These are phyloP conservation scores for Petrea volubilis DNA, from an alignment of 257 asterid genomes.

Conservation along the genomic window DNA sequence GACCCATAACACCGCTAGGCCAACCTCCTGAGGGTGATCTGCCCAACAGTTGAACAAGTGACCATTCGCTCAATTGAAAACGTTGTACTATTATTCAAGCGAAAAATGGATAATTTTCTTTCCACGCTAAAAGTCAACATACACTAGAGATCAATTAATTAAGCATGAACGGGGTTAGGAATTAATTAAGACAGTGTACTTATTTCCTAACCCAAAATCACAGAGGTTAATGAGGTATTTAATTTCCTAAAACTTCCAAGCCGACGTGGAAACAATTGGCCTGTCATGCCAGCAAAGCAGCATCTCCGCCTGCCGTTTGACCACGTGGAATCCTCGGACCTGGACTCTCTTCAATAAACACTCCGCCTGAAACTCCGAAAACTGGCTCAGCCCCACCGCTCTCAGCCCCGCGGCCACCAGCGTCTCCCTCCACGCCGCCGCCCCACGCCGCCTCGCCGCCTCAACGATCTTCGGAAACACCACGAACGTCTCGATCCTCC, in stretches of 20 bases:
- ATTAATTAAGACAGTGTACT: background rate
- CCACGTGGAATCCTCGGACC: constrained; percentile 72
- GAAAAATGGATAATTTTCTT: no score
- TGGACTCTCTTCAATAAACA: constrained; percentile 56
- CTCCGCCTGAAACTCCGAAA: constrained; percentile 71
- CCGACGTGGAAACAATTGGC: constrained; percentile 70
- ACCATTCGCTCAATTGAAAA: no score
- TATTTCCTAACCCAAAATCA: background rate
- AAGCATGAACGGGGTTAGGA: background rate
- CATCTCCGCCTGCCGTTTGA: constrained; percentile 68
- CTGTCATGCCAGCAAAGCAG: constrained; percentile 81
- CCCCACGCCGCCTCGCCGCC: constrained; percentile 49
- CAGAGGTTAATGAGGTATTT: background rate
- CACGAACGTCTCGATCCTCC: constrained; percentile 57
- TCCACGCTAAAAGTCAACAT: no score
- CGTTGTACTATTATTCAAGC: no score
- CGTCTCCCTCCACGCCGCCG: constrained; percentile 60
- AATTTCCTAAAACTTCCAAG: constrained; percentile 60
- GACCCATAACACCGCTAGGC: no score
- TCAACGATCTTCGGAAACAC: constrained; percentile 63
- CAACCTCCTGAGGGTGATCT: no score
- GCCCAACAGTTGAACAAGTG: no score
- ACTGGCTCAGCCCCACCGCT: constrained; percentile 63
- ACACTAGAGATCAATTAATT: no score
- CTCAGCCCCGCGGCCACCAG: constrained; percentile 57